These are phyloP conservation scores for Thraustochytrium striatum DNA, from an alignment of 352 stramenopile genomes.

Conservation along the genomic window DNA sequence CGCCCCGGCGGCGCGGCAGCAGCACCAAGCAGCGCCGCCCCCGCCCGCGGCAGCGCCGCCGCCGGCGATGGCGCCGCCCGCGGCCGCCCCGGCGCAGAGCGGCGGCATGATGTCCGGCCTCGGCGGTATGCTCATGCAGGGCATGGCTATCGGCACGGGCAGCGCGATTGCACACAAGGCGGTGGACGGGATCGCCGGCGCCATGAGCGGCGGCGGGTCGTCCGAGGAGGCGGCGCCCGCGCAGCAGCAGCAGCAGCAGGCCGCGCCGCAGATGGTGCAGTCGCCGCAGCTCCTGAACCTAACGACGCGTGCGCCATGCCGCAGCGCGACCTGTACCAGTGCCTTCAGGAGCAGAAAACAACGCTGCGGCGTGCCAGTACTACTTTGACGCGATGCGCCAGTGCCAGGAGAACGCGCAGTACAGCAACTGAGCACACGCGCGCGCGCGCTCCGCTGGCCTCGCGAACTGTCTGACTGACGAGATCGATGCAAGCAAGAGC, in stretches of 20 bases:
- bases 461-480: too few relatives aligned
- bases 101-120: too few relatives aligned
- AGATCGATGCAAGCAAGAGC: too few relatives aligned
- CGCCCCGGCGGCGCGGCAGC: too few relatives aligned
- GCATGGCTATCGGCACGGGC: conserved; percentile 72
- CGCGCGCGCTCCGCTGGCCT: too few relatives aligned
- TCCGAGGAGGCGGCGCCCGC: conserved; percentile 49
- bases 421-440: too few relatives aligned
- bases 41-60: too few relatives aligned
- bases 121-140: conserved; percentile 69
- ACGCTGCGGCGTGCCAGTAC: conserved; percentile 73
- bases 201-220: conserved; percentile 64
- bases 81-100: too few relatives aligned
- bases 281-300: neutral
- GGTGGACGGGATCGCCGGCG: conserved; percentile 66
- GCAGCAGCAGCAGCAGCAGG: too few relatives aligned
- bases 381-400: conserved; percentile 73
- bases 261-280: conserved; percentile 11
- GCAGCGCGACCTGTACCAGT: conserved; percentile 72
- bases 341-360: conserved; percentile 64
- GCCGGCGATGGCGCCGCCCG: too few relatives aligned
- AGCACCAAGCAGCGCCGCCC: too few relatives aligned
- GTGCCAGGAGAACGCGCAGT: conserved; percentile 64
- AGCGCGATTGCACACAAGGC: conserved; percentile 70
- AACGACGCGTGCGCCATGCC: conserved; percentile 61